Evolutionary conservation across 73 alveolate genomes (phyloP), one percentile per base, ranked within the genome.

Genomic region (Stentor coeruleus): DNA sequence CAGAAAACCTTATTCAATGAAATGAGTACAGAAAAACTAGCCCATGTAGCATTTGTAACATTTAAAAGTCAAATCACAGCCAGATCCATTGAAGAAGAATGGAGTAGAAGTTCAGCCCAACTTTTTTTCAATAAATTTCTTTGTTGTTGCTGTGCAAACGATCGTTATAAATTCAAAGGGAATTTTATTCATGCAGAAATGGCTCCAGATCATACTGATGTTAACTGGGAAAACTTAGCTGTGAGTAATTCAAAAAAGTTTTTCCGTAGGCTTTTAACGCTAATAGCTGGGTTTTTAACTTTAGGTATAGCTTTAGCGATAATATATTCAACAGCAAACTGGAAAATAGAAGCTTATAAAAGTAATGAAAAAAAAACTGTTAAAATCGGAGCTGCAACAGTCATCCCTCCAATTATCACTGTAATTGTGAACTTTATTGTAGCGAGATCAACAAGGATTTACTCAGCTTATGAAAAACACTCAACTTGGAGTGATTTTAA

Each of bases 171-270:
- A 20, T 66, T 66, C 41, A 66, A 66, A 66, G 79, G 79, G n/a
- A 20, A 31, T 40, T 66, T 28, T 33, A 1, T 66, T 1, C 11
- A 20, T 20, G 79, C 79, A 20, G n/a, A 20, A 11, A 20, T 66
- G 33, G 79, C 79, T 66, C 79, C 79, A 28, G 79, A 66, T 26
- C 79, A 20, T 0, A 66, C 79, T 31, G 79, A 66, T 40, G 39
- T 66, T 11, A 20, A 20, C 79, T 66, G 79, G 79, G 79, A 66
- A 2, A 59, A 59, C 36, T 28, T 59, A 20, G 66, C 66, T 49
- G 66, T 49, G 6, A 6, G 28, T 11, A 20, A 6, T 49, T 49
- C 66, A 49, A 6, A 49, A 6, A 49, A 49, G 66, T 49, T 49
- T 20, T 49, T 11, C 20, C 66, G 66, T 20, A 49, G 66, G 66